Base-by-base conservation (phyloP, 176 grass and related monocot species). In the Aegilops sharonensis region DNA sequence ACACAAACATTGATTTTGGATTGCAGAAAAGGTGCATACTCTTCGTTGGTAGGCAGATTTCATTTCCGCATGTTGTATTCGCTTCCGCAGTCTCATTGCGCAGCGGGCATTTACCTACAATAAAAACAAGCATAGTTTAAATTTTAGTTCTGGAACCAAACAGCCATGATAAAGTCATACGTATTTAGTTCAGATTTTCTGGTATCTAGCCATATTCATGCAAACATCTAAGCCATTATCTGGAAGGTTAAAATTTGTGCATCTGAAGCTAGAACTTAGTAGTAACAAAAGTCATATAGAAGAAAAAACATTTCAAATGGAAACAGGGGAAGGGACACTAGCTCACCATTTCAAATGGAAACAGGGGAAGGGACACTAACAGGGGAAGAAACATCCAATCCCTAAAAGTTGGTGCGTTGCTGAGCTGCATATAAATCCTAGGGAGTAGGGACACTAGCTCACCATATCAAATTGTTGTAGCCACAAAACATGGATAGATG, bases 11-110 rank as follows among this genome's bases (percentile, higher is more conserved):
- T 37, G 48, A 64, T 43, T 15, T 64, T 83, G 81, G 50, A 85
- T 83, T 73, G 82, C 59, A 84, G 67, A 88, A 83, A 71, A 81
- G 43, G 23, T 79, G 30, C 31, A 78, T 95, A 98, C 96, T 84
- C 90, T 95, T 83, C 72, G 77, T 67, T 94, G 93, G 61, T 92
- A 92, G 17, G 90, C 93, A 91, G 80, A 92, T 91, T 89, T 98
- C 87, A 84, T 94, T 81, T 95, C 96, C 60, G 90, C 88, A 27
- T 94, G 91, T 15, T 94, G 89, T 29, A 98, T 47, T 66, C 93
- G 80, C 77, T 88, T 98, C 34, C 59, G 67, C 76, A 95, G 78
- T 88, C 92, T 98, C 84, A 86, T 84, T 60, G 87, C 81, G 79
- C 88, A 94, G 17, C 75, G 82, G 59, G 85, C 79, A 87, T 89